Evolutionary conservation across 306 rosid genomes (phyloP).

Genomic region (Fragaria nilgerrensis): DNA sequence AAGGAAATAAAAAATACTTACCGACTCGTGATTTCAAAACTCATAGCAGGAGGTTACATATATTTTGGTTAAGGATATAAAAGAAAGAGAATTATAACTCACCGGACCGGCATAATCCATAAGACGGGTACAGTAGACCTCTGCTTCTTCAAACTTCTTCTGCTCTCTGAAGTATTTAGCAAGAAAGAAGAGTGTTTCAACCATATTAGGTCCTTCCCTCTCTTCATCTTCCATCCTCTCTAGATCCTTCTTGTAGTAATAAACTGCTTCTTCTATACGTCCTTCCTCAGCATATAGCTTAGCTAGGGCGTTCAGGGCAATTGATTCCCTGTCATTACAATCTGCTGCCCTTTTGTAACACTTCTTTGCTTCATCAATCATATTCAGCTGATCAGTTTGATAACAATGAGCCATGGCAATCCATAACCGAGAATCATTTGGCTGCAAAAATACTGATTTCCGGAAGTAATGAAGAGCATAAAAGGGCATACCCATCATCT

Average conservation of each 20-base stretch:
- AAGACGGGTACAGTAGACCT: constrained; percentile 93
- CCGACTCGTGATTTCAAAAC: not conserved
- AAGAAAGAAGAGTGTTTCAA: constrained; percentile 79
- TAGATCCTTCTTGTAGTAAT: constrained; percentile 83
- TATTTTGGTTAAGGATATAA: not conserved
- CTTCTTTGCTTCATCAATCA: constrained; percentile 88
- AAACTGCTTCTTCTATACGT: constrained; percentile 80
- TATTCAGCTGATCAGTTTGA: constrained; percentile 75
- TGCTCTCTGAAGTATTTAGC: constrained; percentile 57
- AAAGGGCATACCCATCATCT: constrained; percentile 96
- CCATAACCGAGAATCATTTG: constrained; percentile 93
- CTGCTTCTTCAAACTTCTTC: constrained; percentile 81
- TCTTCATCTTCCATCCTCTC: constrained; percentile 97
- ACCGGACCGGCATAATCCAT: constrained; percentile 93
- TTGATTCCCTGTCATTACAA: constrained; percentile 89
- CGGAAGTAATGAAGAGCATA: constrained; percentile 95
- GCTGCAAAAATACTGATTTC: constrained; percentile 89
- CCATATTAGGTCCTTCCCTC: constrained; percentile 96
- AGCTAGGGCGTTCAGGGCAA: constrained; percentile 84
- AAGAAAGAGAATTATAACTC: constrained; percentile 29
- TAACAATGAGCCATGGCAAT: constrained; percentile 95
- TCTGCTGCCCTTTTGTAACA: constrained; percentile 84
- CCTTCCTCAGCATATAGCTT: constrained; percentile 72
- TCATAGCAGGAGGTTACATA: not conserved
- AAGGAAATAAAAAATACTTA: constrained; percentile 9